Evolutionary conservation across 1,284 basidiomycete species (phyloP).

Genomic region (Phylloporus sp.): DNA sequence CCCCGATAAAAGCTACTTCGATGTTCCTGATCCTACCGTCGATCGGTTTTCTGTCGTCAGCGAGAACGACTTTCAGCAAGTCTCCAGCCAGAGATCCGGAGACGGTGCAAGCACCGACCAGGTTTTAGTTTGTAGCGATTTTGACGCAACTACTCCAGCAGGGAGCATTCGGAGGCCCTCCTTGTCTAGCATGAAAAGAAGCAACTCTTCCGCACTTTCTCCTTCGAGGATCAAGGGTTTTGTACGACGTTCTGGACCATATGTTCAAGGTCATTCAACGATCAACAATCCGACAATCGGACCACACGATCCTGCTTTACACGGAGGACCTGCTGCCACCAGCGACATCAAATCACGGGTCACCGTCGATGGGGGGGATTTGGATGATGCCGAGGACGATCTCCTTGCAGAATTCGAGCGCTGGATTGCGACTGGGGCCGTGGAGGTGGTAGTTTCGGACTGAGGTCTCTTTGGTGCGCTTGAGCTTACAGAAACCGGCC

Average conservation of each 20-base stretch:
- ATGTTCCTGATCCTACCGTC: constrained; percentile 20
- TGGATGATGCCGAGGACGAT: constrained; percentile 28
- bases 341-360: neutral
- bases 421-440: constrained; percentile 50
- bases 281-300: neutral
- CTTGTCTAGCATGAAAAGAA: constrained; percentile 2
- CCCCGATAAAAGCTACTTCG: constrained; percentile 37
- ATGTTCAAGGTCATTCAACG: constrained; percentile 1
- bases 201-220: constrained; percentile 24
- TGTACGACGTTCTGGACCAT: constrained; percentile 10
- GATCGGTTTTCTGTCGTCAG: constrained; percentile 15
- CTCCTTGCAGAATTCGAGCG: constrained; percentile 52
- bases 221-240: constrained; percentile 34
- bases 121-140: neutral
- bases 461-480: constrained; percentile 5
- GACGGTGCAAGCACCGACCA: constrained; percentile 11
- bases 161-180: neutral
- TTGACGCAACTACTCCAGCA: neutral
- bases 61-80: constrained; percentile 32
- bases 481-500: neutral
- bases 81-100: constrained; percentile 9
- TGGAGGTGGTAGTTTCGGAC: constrained; percentile 40
- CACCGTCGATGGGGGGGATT: neutral
- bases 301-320: neutral
- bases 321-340: neutral